Evolutionary conservation across 2,329 filamentous ascomycete genomes (phyloP).

Genomic region (Scortechinia acanthostroma): DNA sequence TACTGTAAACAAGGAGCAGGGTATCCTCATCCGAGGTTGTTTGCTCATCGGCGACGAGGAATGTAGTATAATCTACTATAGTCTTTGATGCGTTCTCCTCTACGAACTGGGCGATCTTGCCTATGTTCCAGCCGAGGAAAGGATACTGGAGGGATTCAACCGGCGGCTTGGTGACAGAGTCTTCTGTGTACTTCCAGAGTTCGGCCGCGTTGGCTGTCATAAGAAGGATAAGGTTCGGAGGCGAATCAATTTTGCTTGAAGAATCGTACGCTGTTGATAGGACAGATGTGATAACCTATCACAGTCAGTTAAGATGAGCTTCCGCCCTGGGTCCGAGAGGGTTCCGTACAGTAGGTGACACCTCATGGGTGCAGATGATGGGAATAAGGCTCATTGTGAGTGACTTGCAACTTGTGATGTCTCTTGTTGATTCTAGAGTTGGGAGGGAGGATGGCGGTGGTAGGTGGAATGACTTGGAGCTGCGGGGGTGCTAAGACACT

Average conservation of each 20-base stretch:
- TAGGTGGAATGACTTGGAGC: too few species aligned
- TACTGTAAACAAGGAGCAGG: neutral
- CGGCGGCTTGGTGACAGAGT: neutral
- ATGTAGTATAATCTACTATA: neutral
- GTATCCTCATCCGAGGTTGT: neutral
- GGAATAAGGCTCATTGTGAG: too few species aligned
- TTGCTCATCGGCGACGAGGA: neutral
- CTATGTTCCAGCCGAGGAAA: neutral
- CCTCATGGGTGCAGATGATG: too few species aligned
- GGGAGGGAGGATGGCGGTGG: too few species aligned
- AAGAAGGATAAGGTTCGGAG: neutral
- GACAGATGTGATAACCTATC: neutral
- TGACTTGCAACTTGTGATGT: too few species aligned
- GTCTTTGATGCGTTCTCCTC: neutral
- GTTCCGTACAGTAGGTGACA: too few species aligned
- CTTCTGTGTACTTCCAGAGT: neutral
- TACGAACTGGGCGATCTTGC: neutral
- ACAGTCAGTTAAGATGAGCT: too few species aligned
- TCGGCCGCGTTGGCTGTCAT: neutral
- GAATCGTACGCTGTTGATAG: neutral
- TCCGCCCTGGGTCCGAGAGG: too few species aligned
- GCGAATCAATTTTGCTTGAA: neutral
- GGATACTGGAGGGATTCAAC: neutral
- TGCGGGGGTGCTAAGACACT: too few species aligned
- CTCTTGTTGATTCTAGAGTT: too few species aligned